These are phyloP conservation scores for Perkinsus chesapeaki DNA, from an alignment of 169 alveolate genomes.

Conservation along the genomic window DNA sequence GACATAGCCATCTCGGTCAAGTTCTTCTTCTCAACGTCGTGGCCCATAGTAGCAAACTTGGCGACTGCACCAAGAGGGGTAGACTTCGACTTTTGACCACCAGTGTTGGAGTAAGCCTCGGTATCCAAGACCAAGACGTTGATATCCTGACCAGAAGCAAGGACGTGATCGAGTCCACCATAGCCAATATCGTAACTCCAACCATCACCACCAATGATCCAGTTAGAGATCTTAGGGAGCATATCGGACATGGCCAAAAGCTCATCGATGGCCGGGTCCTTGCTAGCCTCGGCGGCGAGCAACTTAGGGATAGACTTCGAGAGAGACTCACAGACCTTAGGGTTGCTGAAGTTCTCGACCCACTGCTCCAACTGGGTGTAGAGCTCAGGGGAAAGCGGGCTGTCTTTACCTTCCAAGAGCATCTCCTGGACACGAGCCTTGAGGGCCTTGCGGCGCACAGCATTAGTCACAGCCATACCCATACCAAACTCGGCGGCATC, in stretches of 20 bases:
- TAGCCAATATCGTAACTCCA: conserved; percentile 57
- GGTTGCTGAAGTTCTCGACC: background rate
- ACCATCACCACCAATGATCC: conserved; percentile 50
- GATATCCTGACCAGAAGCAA: conserved; percentile 30
- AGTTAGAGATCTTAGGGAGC: conserved; percentile 34
- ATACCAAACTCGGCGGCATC: conserved; percentile 57
- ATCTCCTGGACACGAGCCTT: conserved; percentile 2
- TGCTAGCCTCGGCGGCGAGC: background rate
- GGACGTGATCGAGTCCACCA: conserved; percentile 48
- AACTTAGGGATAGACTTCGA: background rate
- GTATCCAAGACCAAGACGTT: conserved; percentile 50
- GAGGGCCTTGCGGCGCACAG: conserved; percentile 6
- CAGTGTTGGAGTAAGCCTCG: conserved; percentile 52
- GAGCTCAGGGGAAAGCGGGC: background rate
- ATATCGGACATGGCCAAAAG: conserved; percentile 18
- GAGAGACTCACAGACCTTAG: background rate
- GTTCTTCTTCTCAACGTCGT: conserved; percentile 44
- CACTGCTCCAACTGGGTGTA: background rate
- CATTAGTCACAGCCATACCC: conserved; percentile 40
- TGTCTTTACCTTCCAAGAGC: conserved; percentile 6
- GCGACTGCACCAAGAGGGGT: conserved; percentile 55
- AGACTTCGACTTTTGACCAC: conserved; percentile 48
- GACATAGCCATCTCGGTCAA: conserved; percentile 49
- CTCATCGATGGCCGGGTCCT: conserved; percentile 13
- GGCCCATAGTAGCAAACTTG: conserved; percentile 48